Base-by-base conservation (phyloP, 208 protist species). In the Trypanosoma conorhini region DNA sequence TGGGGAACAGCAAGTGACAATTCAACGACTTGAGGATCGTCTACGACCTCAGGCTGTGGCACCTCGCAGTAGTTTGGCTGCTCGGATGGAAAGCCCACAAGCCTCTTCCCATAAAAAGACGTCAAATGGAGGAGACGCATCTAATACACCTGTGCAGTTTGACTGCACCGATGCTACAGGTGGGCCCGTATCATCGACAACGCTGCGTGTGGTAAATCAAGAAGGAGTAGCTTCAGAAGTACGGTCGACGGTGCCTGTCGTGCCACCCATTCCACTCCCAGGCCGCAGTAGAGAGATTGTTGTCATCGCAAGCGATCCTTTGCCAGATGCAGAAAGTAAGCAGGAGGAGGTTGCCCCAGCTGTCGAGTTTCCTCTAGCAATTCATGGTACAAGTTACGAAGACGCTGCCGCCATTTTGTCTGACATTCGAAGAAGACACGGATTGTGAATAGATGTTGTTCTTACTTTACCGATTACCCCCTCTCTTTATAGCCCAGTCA, bases 391-490 rank as follows among this genome's bases (percentile, higher is more conserved):
- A 56, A 71, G 65, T 13, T 83, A 81, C 46, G 83, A 88, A 44
- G 83, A 85, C 31, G 83, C 79, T 1, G 68, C 64, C 38, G 70
- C 77, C 44, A 88, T 88, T 57, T 60, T 88, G 40, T 79, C 70
- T 8, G 77, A 84, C 46, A 88, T 88, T 51, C 68, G 77, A 42
- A 68, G 76, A 50, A 75, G 73, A 31, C 81, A 88, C 61, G 74
- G 77, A 15, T 64, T 88, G 28, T 83, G 64, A 56, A 46, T 46
- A 46, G 9, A 13, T 46, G 17, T 3, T 13, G 8, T 12, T 19
- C 42, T 46, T 3, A 1, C 1, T 19, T 46, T 46, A 46, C 15
- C 42, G 42, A 46, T 46, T 46, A 46, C 42, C 42, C 42, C 9
- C 9, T 46, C 42, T 46, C 17, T 46, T 19, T 46, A 10, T 46